Conservation (phyloP, 2,329 filamentous ascomycete genomes). For the Diaporthe ilicicola region DNA sequence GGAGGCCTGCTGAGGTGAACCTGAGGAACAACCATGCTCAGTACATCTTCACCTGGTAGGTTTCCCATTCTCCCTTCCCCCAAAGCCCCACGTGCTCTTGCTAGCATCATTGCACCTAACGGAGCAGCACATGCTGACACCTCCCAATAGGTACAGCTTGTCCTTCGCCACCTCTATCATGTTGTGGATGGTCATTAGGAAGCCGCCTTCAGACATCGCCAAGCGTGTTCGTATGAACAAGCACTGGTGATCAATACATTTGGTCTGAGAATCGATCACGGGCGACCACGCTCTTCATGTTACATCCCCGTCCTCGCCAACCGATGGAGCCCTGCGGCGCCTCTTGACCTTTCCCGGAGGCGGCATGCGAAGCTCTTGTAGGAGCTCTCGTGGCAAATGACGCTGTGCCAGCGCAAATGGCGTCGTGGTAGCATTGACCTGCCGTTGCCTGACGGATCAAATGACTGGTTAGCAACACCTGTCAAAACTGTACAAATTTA, state of each 20-base stretch:
- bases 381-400: slow-evolving; percentile 80
- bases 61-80: slow-evolving; percentile 28
- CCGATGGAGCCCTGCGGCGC: slow-evolving; percentile 46
- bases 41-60: slow-evolving; percentile 98
- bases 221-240: slow-evolving; percentile 80
- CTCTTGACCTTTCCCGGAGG: slow-evolving; percentile 58
- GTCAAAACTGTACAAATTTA: slow-evolving; percentile 21
- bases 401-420: slow-evolving; percentile 86
- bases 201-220: slow-evolving; percentile 77
- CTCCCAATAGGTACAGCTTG: slow-evolving; percentile 77
- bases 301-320: slow-evolving; percentile 53
- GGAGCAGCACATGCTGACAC: slow-evolving; percentile 18
- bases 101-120: not conserved
- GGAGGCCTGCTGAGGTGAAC: slow-evolving; percentile 87
- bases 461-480: slow-evolving; percentile 15
- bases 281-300: slow-evolving; percentile 40
- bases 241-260: slow-evolving; percentile 64
- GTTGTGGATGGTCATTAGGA: slow-evolving; percentile 95
- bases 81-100: not conserved
- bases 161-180: slow-evolving; percentile 88
- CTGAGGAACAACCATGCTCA: slow-evolving; percentile 96
- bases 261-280: not conserved
- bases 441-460: slow-evolving; percentile 72
- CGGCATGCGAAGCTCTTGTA: slow-evolving; percentile 83
- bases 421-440: slow-evolving; percentile 75